phyloP scores from a whole-genome alignment of 2,329 filamentous ascomycete genomes.

The Tolypocladium endophyticum region DNA sequence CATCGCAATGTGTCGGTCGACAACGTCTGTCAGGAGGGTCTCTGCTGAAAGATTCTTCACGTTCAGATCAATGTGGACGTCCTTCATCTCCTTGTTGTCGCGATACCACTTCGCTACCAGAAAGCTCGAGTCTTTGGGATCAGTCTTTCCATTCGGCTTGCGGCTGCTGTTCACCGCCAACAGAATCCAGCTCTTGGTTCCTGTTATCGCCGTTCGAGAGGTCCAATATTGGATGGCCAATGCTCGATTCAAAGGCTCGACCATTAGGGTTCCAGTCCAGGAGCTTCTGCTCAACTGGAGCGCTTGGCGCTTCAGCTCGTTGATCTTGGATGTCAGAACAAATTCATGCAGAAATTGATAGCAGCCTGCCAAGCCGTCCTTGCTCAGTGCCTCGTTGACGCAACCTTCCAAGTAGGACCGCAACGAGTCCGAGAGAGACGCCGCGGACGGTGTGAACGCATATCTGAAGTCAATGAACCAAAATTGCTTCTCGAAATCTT shows the following conservation, averaged over 20 bases:
- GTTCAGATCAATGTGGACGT: constrained; percentile 58
- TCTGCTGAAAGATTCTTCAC: constrained; percentile 61
- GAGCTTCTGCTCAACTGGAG: constrained; percentile 53
- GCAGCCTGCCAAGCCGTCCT: constrained; percentile 65
- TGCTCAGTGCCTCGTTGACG: constrained; percentile 60
- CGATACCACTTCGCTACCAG: constrained; percentile 73
- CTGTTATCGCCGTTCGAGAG: constrained; percentile 37
- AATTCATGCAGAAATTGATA: constrained; percentile 84
- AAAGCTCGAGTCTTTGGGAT: constrained; percentile 37
- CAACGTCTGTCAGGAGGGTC: constrained; percentile 58
- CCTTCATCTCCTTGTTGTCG: constrained; percentile 63
- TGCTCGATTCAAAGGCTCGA: constrained; percentile 72
- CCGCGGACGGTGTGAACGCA: constrained; percentile 60
- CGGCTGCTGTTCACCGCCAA: constrained; percentile 66
- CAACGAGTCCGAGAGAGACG: constrained; percentile 49
- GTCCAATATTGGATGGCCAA: constrained; percentile 90
- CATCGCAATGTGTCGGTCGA: constrained; percentile 63
- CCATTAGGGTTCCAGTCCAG: constrained; percentile 69
- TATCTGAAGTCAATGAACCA: constrained; percentile 92
- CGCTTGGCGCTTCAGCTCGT: constrained; percentile 70
- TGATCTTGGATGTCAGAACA: constrained; percentile 82
- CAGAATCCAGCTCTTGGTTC: constrained; percentile 82
- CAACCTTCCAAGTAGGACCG: constrained; percentile 57
- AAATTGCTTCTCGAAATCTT: constrained; percentile 73
- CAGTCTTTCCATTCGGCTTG: constrained; percentile 26